Base-by-base conservation (phyloP, 805 yeast genomes). In the Ascoidea tarda region DNA sequence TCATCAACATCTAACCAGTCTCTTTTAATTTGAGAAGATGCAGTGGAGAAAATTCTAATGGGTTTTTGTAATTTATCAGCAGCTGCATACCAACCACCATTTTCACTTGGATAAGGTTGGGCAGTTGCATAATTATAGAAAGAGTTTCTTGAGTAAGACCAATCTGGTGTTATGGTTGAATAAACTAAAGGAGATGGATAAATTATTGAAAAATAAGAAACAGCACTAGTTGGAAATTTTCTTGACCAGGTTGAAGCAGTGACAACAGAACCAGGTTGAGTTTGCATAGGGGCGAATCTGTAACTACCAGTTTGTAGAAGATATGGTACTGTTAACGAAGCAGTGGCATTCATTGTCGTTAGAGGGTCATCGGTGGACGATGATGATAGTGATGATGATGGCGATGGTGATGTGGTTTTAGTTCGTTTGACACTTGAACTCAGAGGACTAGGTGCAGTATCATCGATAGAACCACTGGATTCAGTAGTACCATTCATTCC, bases 211-310 rank as follows among this genome's bases (percentile, higher is more conserved):
- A 73, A 88, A 59, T 77, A 77, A 0, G 86, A 75, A 52, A 77
- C 85, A 0, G 85, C 71, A 51, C 88, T 78, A 0, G 95, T 78
- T 12, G 93, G 80, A 64, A 66, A 82, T 57, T 79, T 71, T 59
- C 82, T 75, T 8, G 82, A 64, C 82, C 90, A 84, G 1, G 82
- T 67, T 6, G 83, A 73, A 42, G 72, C 77, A 0, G 96, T 84
- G 38, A 87, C 77, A 6, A 67, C 69, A 1, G 84, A 62, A 5
- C 83, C 85, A 5, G 98, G 97, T 67, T 88, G 96, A 54, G 73
- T 65, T 69, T 90, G 97, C 96, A 89, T 87, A 51, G 97, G 96
- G 1, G 98, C 97, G 65, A 68, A 87, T 59, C 88, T 77, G 5
- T 86, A 78, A 21, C 59, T 66, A 33, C 96, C 96, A 0, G 91